phyloP scores from a whole-genome alignment of 1,284 basidiomycete species.

The Fomitiporia mediterranea region DNA sequence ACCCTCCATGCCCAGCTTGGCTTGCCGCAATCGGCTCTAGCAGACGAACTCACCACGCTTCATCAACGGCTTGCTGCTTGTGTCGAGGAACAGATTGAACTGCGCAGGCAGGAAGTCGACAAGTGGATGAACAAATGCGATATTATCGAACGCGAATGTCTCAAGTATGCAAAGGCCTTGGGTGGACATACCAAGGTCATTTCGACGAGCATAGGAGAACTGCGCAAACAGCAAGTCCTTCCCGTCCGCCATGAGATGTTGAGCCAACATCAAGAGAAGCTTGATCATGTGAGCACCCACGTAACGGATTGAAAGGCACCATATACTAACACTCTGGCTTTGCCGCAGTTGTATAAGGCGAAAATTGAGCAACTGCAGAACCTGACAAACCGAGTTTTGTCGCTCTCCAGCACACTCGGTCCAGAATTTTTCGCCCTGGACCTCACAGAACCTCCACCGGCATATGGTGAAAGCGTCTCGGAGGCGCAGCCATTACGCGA shows the following conservation, averaged over 20 bases:
- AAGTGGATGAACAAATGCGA: constrained; percentile 64
- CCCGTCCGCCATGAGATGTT: constrained; percentile 65
- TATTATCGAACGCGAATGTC: constrained; percentile 55
- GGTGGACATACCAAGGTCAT: constrained; percentile 65
- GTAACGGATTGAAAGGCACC: not conserved
- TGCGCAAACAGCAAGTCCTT: constrained; percentile 54
- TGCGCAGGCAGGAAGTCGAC: constrained; percentile 62
- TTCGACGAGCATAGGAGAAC: constrained; percentile 53
- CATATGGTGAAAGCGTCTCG: constrained; percentile 34
- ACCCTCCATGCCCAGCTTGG: constrained; percentile 67
- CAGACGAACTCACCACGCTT: constrained; percentile 64
- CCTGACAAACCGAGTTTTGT: constrained; percentile 55
- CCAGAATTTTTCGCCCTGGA: constrained; percentile 55
- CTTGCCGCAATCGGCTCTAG: constrained; percentile 64
- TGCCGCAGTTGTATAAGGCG: constrained; percentile 61
- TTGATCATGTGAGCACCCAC: constrained; percentile 56
- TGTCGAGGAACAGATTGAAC: constrained; percentile 64
- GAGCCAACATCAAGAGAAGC: constrained; percentile 63
- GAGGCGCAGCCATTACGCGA: constrained; percentile 49
- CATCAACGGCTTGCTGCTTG: constrained; percentile 64
- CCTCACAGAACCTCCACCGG: constrained; percentile 44
- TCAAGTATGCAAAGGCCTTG: constrained; percentile 59
- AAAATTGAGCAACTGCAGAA: constrained; percentile 72
- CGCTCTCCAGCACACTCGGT: constrained; percentile 57
- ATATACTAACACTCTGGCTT: constrained; percentile 1